These are phyloP conservation scores for Sporisorium scitamineum DNA, from an alignment of 1,284 basidiomycete genomes.

Conservation along the genomic window DNA sequence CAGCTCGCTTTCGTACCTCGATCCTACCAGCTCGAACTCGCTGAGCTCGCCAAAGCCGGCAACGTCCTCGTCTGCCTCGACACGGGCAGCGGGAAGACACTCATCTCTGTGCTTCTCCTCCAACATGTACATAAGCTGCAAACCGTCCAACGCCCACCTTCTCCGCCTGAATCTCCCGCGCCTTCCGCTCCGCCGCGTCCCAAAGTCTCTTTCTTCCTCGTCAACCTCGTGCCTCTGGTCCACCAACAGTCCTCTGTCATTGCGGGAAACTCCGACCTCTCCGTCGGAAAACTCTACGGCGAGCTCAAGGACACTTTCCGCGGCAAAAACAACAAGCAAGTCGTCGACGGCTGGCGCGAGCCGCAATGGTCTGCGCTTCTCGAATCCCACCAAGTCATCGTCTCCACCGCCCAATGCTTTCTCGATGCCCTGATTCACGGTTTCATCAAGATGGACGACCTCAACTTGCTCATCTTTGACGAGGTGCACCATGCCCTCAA, in stretches of 20 bases:
- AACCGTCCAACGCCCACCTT: neutral
- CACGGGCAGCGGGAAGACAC: slow-evolving; percentile 62
- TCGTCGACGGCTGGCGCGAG: slow-evolving; percentile 32
- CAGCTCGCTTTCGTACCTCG: slow-evolving; percentile 35
- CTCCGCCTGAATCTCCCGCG: neutral
- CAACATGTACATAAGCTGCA: slow-evolving; percentile 39
- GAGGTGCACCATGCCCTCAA: slow-evolving; percentile 58
- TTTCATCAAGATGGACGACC: slow-evolving; percentile 50
- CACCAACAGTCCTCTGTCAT: slow-evolving; percentile 58
- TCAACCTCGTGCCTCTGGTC: slow-evolving; percentile 58
- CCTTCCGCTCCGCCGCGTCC: neutral
- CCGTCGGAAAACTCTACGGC: slow-evolving; percentile 48
- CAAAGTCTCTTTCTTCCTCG: slow-evolving; percentile 49
- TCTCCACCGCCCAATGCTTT: slow-evolving; percentile 56
- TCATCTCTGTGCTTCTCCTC: slow-evolving; percentile 57
- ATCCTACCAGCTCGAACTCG: slow-evolving; percentile 42
- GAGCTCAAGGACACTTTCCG: slow-evolving; percentile 38
- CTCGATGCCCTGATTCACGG: slow-evolving; percentile 54
- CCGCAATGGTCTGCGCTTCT: slow-evolving; percentile 41
- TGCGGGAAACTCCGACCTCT: slow-evolving; percentile 42
- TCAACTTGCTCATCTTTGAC: slow-evolving; percentile 57
- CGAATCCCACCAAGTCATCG: slow-evolving; percentile 49
- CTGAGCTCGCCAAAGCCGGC: slow-evolving; percentile 29
- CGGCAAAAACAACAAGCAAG: slow-evolving; percentile 8
- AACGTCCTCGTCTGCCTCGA: slow-evolving; percentile 59